Percentiles rank a stretch among this genome's conserved stretches.
Evolutionary conservation across 148 eudicot genomes (phyloP).

Genomic region (Camellia sinensis): DNA sequence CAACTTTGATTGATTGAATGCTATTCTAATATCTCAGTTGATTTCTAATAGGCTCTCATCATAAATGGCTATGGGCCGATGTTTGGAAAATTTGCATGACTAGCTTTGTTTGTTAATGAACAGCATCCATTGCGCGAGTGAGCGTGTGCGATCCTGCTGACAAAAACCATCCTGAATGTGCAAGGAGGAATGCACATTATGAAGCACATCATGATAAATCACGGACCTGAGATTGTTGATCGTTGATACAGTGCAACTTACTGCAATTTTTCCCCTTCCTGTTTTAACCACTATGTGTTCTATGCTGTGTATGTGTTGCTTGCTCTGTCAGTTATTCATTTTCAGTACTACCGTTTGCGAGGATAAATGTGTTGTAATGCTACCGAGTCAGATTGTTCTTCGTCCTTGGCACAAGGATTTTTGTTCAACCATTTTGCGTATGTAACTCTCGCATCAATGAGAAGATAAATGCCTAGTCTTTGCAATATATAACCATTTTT

Average conservation of each 20-base stretch:
- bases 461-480: too few relatives aligned
- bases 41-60: background rate
- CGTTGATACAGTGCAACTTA: background rate
- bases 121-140: conserved; percentile 82
- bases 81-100: background rate
- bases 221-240: conserved; percentile 20
- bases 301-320: background rate
- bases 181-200: conserved; percentile 58
- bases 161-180: conserved; percentile 76
- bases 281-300: background rate
- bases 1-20: background rate
- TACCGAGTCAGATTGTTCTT: background rate
- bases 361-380: background rate
- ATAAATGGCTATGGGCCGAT: background rate
- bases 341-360: too few relatives aligned
- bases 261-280: background rate
- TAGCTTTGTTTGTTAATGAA: conserved; percentile 2
- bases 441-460: too few relatives aligned
- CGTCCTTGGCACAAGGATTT: background rate
- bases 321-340: background rate
- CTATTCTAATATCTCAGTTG: background rate
- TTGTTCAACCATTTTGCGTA: background rate
- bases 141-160: conserved; percentile 75
- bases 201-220: conserved; percentile 20
- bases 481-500: too few relatives aligned